Evolutionary conservation across 805 yeast species (phyloP).

Genomic region (Nakazawaea pomicola): DNA sequence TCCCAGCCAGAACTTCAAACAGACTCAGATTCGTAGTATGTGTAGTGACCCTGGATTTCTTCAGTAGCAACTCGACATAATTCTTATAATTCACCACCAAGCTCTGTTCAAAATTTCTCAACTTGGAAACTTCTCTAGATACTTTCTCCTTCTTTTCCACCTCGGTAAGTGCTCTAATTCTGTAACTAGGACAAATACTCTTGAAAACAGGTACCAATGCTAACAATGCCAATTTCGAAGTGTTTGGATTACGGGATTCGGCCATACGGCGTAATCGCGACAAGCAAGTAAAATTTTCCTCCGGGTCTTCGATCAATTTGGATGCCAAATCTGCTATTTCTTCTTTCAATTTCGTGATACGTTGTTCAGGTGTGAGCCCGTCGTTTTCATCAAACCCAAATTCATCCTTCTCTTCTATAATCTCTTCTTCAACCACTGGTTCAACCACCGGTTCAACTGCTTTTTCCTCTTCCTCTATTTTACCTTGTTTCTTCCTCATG

Average conservation of each 20-base stretch:
- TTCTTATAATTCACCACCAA: constrained; percentile 64
- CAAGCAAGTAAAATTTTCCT: constrained; percentile 65
- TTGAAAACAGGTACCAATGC: constrained; percentile 84
- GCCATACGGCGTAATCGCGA: constrained; percentile 69
- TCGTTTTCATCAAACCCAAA: constrained; percentile 32
- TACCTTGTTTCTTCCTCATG: constrained; percentile 25
- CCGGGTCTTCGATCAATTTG: constrained; percentile 79
- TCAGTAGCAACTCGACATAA: constrained; percentile 54
- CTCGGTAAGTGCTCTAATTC: constrained; percentile 78
- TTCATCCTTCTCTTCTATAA: constrained; percentile 13
- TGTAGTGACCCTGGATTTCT: constrained; percentile 28
- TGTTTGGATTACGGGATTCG: constrained; percentile 57
- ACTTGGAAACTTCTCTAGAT: constrained; percentile 70
- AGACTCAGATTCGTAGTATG: constrained; percentile 19
- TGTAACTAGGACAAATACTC: constrained; percentile 81
- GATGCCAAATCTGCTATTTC: constrained; percentile 81
- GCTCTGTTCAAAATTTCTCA: constrained; percentile 77
- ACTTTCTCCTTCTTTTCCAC: constrained; percentile 78
- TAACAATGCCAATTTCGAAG: constrained; percentile 65
- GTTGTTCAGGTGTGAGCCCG: constrained; percentile 45
- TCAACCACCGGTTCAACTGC: background rate
- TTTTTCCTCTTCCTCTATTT: constrained; percentile 3
- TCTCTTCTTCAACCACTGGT: constrained; percentile 15
- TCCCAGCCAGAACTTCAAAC: constrained; percentile 40
- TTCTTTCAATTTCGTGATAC: constrained; percentile 62